phyloP scores from a whole-genome alignment of 108 stramenopile species.

The Nannochloropsis granulata region DNA sequence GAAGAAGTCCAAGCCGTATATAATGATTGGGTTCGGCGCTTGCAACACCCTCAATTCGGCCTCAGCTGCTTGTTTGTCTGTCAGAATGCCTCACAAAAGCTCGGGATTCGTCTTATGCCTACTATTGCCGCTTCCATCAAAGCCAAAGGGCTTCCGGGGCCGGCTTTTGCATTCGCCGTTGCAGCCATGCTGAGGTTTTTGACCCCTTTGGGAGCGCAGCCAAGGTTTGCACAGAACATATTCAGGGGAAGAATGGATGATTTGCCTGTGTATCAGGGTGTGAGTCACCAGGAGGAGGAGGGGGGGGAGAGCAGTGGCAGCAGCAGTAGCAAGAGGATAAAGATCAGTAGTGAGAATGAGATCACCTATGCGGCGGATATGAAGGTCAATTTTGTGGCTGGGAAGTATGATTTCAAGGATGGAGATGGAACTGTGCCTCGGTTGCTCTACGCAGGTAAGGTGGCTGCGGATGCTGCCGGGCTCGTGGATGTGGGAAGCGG shows the following conservation, averaged over 20 bases:
- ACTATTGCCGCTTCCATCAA: conserved; percentile 33
- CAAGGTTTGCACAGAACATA: not conserved
- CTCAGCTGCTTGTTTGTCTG: conserved; percentile 71
- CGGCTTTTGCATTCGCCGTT: conserved; percentile 57
- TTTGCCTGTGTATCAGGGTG: not conserved
- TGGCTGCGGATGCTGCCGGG: not conserved
- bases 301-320: no score
- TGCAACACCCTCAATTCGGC: conserved; percentile 66
- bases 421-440: not conserved
- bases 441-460: not conserved
- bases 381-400: not conserved
- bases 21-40: conserved; percentile 57
- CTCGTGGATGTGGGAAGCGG: not conserved
- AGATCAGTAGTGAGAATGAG: not conserved
- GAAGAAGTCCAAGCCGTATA: conserved; percentile 44
- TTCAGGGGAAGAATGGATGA: not conserved
- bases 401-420: not conserved
- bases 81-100: conserved; percentile 72
- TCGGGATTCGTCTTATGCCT: conserved; percentile 61
- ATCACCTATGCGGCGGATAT: not conserved
- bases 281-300: no score
- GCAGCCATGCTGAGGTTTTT: conserved; percentile 63
- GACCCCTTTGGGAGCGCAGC: conserved; percentile 37
- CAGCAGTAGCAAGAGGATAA: not conserved
- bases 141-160: not conserved